Percentiles rank a stretch among this genome's conserved stretches.
phyloP scores from a whole-genome alignment of 2,329 filamentous ascomycete species.

The Plenodomus lindquistii region DNA sequence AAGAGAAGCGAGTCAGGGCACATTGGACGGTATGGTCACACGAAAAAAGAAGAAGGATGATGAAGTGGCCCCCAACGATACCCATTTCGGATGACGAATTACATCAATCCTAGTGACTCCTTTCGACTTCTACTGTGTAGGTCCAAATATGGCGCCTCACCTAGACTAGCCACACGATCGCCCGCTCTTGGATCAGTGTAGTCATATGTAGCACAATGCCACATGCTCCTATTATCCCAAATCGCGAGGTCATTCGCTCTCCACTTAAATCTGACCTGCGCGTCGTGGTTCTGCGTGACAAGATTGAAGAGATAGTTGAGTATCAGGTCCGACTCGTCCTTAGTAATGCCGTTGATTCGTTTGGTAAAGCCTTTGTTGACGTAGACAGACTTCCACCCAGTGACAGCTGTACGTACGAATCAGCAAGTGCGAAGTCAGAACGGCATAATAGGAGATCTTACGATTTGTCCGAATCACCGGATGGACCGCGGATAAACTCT shows the following conservation, averaged over 20 bases:
- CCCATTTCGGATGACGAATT: conserved; percentile 8
- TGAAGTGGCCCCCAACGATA: conserved; percentile 19
- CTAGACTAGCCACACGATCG: conserved; percentile 56
- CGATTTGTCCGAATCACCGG: conserved; percentile 65
- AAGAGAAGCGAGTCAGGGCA: conserved; percentile 58
- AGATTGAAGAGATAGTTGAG: conserved; percentile 49
- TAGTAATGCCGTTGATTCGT: conserved; percentile 52
- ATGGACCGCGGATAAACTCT: conserved; percentile 56
- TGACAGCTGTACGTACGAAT: conserved; percentile 51
- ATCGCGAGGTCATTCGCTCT: conserved; percentile 52
- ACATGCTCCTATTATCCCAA: conserved; percentile 67
- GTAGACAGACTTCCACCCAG: conserved; percentile 60
- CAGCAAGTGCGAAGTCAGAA: background rate
- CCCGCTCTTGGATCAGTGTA: conserved; percentile 60
- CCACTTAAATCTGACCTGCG: conserved; percentile 57
- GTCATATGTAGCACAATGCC: conserved; percentile 66
- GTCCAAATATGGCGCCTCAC: conserved; percentile 62
- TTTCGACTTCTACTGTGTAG: conserved; percentile 53
- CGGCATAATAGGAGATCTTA: conserved; percentile 4
- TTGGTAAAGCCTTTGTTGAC: conserved; percentile 39
- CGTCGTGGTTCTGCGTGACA: conserved; percentile 56
- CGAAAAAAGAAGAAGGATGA: conserved; percentile 35
- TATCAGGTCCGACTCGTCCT: conserved; percentile 50
- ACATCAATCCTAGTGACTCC: conserved; percentile 41
- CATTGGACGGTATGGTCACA: conserved; percentile 41